Conservation (phyloP, 768 basidiomycete genomes). For the Calocybe gangraenosa region DNA sequence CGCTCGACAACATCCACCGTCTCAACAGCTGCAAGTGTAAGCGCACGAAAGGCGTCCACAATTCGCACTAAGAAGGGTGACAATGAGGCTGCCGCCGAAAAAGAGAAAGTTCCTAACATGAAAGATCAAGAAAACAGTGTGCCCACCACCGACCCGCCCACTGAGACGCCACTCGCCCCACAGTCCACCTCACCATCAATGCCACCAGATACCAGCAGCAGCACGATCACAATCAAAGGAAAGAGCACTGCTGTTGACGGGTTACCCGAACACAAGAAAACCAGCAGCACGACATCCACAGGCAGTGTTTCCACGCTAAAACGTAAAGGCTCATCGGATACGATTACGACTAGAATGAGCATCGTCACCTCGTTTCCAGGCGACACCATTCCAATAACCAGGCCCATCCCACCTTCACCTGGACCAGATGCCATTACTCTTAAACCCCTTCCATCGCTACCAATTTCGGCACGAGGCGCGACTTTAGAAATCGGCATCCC, state of each 20-base stretch:
- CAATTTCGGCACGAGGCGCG: constrained; percentile 46
- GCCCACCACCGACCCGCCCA: background rate
- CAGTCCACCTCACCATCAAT: constrained; percentile 8
- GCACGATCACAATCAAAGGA: constrained; percentile 21
- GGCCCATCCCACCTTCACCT: constrained; percentile 4
- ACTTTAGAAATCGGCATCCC: constrained; percentile 86
- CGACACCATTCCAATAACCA: background rate
- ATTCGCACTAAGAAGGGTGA: constrained; percentile 14
- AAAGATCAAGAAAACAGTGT: constrained; percentile 1
- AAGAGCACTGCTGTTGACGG: constrained; percentile 18
- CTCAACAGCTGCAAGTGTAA: constrained; percentile 24
- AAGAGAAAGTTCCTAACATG: constrained; percentile 12
- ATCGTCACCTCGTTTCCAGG: background rate
- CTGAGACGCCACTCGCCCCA: constrained; percentile 3
- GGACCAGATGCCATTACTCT: constrained; percentile 13
- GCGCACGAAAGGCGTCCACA: constrained; percentile 21
- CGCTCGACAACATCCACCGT: constrained; percentile 22
- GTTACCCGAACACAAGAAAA: constrained; percentile 39
- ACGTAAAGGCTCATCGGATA: constrained; percentile 41
- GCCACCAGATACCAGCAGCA: constrained; percentile 16
- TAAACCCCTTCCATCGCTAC: constrained; percentile 16
- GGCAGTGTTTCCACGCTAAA: constrained; percentile 37
- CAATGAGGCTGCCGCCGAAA: constrained; percentile 13
- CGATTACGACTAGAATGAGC: constrained; percentile 33
- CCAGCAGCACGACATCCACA: constrained; percentile 38